These are phyloP conservation scores for Apiotrichum mycotoxinovorans DNA, from an alignment of 1,284 basidiomycete species.

Conservation along the genomic window DNA sequence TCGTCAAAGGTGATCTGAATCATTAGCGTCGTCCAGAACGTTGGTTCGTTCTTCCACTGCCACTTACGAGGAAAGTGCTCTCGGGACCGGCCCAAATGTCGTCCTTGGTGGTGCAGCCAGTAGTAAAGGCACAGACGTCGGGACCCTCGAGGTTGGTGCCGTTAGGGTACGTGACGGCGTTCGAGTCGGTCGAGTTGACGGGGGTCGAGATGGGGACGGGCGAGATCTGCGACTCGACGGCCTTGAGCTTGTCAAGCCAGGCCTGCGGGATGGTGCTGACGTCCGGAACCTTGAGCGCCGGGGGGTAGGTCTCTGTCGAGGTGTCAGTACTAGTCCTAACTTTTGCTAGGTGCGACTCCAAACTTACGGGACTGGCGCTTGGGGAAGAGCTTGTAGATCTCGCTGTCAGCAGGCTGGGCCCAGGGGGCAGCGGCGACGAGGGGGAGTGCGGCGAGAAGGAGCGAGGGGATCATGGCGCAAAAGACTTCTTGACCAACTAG, in stretches of 20 bases:
- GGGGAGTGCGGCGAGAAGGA: slow-evolving; percentile 12
- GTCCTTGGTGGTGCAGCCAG: slow-evolving; percentile 31
- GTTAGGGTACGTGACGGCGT: slow-evolving; percentile 12
- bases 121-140: slow-evolving; percentile 46
- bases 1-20: slow-evolving; percentile 52
- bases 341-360: not conserved
- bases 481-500: not conserved
- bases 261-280: slow-evolving; percentile 19
- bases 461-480: slow-evolving; percentile 5
- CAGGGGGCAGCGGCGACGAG: slow-evolving; percentile 7
- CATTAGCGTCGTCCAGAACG: not conserved
- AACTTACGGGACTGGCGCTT: slow-evolving; percentile 11
- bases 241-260: slow-evolving; percentile 26
- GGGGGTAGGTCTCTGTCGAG: slow-evolving; percentile 20
- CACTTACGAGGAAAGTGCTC: slow-evolving; percentile 38
- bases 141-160: slow-evolving; percentile 17
- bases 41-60: not conserved
- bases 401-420: slow-evolving; percentile 16
- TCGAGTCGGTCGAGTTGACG: slow-evolving; percentile 16
- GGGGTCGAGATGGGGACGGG: slow-evolving; percentile 10
- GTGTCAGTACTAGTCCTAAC: not conserved
- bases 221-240: slow-evolving; percentile 10
- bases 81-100: slow-evolving; percentile 37
- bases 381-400: slow-evolving; percentile 21
- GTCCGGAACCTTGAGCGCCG: slow-evolving; percentile 8